These are phyloP conservation scores for Mayamaea pseudoterrestris DNA, from an alignment of 108 stramenopile genomes.

Conservation along the genomic window DNA sequence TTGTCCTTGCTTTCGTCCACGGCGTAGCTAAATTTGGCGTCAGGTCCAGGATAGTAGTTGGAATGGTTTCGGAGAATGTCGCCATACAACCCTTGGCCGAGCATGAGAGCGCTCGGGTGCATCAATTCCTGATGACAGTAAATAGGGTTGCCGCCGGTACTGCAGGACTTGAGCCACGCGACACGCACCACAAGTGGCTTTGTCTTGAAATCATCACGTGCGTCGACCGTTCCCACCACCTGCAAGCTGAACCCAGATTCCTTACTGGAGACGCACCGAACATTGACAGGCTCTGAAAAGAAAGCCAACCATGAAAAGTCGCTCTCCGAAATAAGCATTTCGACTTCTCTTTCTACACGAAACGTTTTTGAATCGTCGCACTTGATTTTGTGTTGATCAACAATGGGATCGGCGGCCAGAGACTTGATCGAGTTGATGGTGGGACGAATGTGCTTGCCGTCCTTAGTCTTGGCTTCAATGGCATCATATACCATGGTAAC, in stretches of 20 bases:
- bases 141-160: slow-evolving; percentile 12
- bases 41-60: slow-evolving; percentile 56
- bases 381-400: not conserved
- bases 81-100: slow-evolving; percentile 16
- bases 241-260: slow-evolving; percentile 2
- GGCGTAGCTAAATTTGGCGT: slow-evolving; percentile 23
- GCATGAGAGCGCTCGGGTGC: not conserved
- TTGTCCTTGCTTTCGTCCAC: slow-evolving; percentile 10
- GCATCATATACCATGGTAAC: slow-evolving; percentile 56
- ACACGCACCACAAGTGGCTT: slow-evolving; percentile 10
- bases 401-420: not conserved
- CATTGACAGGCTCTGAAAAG: slow-evolving; percentile 63
- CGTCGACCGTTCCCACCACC: slow-evolving; percentile 5
- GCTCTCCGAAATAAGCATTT: slow-evolving; percentile 49
- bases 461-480: not conserved
- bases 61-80: slow-evolving; percentile 47
- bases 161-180: slow-evolving; percentile 11
- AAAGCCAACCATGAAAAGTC: slow-evolving; percentile 90
- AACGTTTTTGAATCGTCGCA: slow-evolving; percentile 8
- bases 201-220: not conserved
- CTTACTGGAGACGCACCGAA: slow-evolving; percentile 26
- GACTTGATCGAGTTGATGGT: slow-evolving; percentile 11
- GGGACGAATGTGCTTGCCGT: slow-evolving; percentile 26
- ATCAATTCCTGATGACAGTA: slow-evolving; percentile 6
- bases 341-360: slow-evolving; percentile 41